Evolutionary conservation across 176 grass and related monocot genomes (phyloP).

Genomic region (Musa beccarii): DNA sequence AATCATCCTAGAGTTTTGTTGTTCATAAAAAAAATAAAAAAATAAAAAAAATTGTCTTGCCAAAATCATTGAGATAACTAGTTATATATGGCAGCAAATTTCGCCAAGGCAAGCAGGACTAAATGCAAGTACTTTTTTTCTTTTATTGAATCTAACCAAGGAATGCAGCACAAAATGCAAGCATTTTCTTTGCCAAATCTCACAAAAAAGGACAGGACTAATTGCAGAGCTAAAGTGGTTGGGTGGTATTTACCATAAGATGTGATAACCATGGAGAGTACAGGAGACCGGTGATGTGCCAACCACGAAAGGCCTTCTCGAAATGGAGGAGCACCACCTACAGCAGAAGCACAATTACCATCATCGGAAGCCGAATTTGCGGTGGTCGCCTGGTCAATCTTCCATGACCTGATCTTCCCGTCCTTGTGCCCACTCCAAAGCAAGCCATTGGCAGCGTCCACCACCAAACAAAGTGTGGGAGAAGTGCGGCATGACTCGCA

Average conservation of each 20-base stretch:
- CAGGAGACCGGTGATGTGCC: conserved; percentile 53
- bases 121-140: no score
- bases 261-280: conserved; percentile 81
- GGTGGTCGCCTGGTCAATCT: conserved; percentile 39
- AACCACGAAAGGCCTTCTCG: conserved; percentile 83
- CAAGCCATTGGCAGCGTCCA: conserved; percentile 54
- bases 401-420: conserved; percentile 81
- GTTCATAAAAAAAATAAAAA: no score
- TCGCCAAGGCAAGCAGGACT: no score
- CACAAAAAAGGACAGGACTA: no score
- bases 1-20: no score
- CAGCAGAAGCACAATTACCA: background rate
- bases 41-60: no score
- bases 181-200: no score
- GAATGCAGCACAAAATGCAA: no score
- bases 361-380: conserved; percentile 16
- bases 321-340: conserved; percentile 26
- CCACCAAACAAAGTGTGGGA: conserved; percentile 60
- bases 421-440: conserved; percentile 97
- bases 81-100: no score
- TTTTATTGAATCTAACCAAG: no score
- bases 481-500: conserved; percentile 51
- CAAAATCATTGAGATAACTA: no score
- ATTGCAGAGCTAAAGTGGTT: background rate
- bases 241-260: conserved; percentile 46